Evolutionary conservation across 768 basidiomycete species (phyloP).

Genomic region (Roridomyces roridus): DNA sequence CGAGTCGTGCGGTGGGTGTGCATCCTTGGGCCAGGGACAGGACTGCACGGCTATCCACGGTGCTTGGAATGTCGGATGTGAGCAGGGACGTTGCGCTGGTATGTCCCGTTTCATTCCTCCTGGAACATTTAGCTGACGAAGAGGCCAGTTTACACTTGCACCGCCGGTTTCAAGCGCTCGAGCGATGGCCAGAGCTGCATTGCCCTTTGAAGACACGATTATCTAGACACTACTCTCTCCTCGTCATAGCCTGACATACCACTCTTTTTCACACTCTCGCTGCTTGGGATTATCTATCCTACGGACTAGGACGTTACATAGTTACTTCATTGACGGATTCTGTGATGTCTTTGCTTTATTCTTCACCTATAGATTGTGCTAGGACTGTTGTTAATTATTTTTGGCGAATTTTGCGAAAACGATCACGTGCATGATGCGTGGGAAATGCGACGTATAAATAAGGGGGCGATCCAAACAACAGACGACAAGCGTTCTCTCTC

Average conservation of each 20-base stretch:
- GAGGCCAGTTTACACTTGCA: conserved; percentile 55
- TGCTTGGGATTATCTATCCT: conserved; percentile 4
- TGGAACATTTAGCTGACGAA: not conserved
- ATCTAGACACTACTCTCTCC: not conserved
- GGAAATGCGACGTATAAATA: conserved; percentile 14
- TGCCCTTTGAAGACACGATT: conserved; percentile 18
- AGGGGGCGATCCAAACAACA: not conserved
- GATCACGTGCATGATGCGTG: conserved; percentile 15
- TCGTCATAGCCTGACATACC: conserved; percentile 23
- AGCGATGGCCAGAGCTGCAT: conserved; percentile 38
- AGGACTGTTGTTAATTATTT: no score
- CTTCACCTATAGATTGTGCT: not conserved
- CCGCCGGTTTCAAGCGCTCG: conserved; percentile 50
- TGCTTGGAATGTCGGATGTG: conserved; percentile 76
- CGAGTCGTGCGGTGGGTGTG: conserved; percentile 79
- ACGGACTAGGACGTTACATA: not conserved
- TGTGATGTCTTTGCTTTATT: not conserved
- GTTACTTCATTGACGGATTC: not conserved
- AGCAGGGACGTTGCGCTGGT: conserved; percentile 59
- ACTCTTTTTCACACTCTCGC: conserved; percentile 16
- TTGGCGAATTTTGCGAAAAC: no score
- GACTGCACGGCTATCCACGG: conserved; percentile 75
- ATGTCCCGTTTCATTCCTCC: conserved; percentile 28
- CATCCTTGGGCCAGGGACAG: conserved; percentile 63
- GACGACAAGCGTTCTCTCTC: conserved; percentile 18